Conservation (phyloP, 257 asterid genomes). For the Lithospermum erythrorhizon region DNA sequence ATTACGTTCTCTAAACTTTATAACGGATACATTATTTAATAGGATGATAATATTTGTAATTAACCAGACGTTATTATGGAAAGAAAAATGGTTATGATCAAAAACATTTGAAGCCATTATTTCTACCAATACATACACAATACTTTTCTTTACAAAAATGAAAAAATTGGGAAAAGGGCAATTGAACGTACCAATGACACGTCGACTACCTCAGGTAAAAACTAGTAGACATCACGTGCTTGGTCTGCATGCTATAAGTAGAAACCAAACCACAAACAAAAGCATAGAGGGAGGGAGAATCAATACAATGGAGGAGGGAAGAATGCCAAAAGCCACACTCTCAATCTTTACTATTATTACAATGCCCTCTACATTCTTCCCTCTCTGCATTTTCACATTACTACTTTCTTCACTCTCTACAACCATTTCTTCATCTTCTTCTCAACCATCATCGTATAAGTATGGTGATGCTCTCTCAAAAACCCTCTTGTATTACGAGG, state of each 20-base stretch:
- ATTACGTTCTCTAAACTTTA: no score
- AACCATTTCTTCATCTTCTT: conserved; percentile 7
- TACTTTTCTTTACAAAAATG: no score
- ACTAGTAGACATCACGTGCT: not conserved
- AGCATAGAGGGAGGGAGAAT: not conserved
- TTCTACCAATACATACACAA: no score
- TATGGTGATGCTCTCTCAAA: conserved; percentile 72
- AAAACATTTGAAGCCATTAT: no score
- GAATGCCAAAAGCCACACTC: not conserved
- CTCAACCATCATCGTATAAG: conserved; percentile 16
- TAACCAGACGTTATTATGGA: no score
- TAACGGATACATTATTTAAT: no score
- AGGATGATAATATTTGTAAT: no score
- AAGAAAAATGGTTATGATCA: no score
- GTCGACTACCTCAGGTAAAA: not conserved
- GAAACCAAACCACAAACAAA: not conserved
- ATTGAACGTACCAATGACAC: not conserved
- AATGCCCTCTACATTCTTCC: not conserved
- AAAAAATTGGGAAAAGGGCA: no score
- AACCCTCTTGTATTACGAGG: conserved; percentile 84
- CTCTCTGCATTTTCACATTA: not conserved
- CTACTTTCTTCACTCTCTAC: conserved; percentile 19
- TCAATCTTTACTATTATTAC: no score
- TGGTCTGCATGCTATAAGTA: not conserved
- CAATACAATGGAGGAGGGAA: not conserved